Evolutionary conservation across 2,329 filamentous ascomycete genomes (phyloP).

Genomic region (Cladosporium colombiae): DNA sequence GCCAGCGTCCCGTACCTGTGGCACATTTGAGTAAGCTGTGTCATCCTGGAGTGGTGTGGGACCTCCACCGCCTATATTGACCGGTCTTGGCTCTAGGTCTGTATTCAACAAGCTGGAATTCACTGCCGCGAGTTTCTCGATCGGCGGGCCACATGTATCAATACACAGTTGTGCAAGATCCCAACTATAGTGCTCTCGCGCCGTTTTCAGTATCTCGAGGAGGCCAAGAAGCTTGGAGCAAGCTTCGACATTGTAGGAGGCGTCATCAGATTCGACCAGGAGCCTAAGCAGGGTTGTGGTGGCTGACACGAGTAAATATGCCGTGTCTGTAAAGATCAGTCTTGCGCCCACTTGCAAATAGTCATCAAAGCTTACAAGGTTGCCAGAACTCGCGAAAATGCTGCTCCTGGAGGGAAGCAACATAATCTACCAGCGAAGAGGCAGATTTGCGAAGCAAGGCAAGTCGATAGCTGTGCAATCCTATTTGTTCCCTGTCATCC

Average conservation of each 20-base stretch:
- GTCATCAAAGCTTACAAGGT: slow-evolving; percentile 21
- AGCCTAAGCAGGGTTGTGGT: slow-evolving; percentile 56
- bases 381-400: slow-evolving; percentile 58
- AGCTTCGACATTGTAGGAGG: slow-evolving; percentile 50
- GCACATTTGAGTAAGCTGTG: neutral
- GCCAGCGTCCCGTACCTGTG: neutral
- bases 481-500: slow-evolving; percentile 25
- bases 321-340: slow-evolving; percentile 41
- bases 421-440: slow-evolving; percentile 52
- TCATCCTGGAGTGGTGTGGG: neutral
- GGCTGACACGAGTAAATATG: slow-evolving; percentile 56
- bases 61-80: too few species aligned
- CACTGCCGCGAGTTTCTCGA: slow-evolving; percentile 37
- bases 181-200: slow-evolving; percentile 39
- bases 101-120: neutral
- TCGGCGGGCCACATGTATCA: slow-evolving; percentile 44
- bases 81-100: neutral
- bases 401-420: slow-evolving; percentile 47
- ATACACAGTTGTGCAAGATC: slow-evolving; percentile 58
- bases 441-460: slow-evolving; percentile 53
- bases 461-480: slow-evolving; percentile 34
- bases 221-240: slow-evolving; percentile 30
- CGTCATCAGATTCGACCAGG: slow-evolving; percentile 53
- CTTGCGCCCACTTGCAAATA: neutral
- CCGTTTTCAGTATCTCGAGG: neutral